Evolutionary conservation across 306 rosid genomes (phyloP), one percentile per base, ranked within the genome.

Genomic region (Citrullus mucosospermus): DNA sequence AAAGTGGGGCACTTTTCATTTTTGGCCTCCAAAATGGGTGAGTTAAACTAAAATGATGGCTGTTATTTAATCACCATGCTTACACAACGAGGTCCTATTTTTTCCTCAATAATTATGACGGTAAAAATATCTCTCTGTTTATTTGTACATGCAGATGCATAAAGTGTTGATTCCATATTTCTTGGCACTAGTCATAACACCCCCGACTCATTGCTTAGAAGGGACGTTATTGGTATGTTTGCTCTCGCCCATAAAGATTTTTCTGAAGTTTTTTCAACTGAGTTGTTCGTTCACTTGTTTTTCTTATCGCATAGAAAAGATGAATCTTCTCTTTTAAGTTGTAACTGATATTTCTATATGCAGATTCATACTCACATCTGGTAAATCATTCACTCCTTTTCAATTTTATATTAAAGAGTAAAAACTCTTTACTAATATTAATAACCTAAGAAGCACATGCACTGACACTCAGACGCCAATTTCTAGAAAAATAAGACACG

Each of bases 191-290:
- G 86, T 82, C 82, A 85, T 89, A 78, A 94, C 96, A 1, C 97
- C 98, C 62, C 80, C 97, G 13, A 88, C 96, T 77, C 91, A 78
- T 87, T 54, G 97, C 89, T 91, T 94, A 28, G 98, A 94, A 84
- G 98, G 98, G 69, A 92, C 97, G 12, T 81, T 94, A 85, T 88
- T 94, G 98, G 98, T 94, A 88, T 57, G 87, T 77, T 76, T 80
- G 55, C 85, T 75, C 41, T 12, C 54, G 6, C 16, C 15, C 20
- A 46, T 71, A 48, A 59, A 22, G 22, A 39, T 77, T 48, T 48
- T 82, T 43, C 30, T 65, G 15, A 25, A 72, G 32, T 17, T 61
- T 30, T 36, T 39, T 41, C 46, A 3, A 50, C 32, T 81, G 36
- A 6, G 17, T 32, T 34, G 8, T 50, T 41, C 28, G 4, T 50